Conservation (phyloP, 495 filamentous ascomycete species). For the Trichoderma reesei region DNA sequence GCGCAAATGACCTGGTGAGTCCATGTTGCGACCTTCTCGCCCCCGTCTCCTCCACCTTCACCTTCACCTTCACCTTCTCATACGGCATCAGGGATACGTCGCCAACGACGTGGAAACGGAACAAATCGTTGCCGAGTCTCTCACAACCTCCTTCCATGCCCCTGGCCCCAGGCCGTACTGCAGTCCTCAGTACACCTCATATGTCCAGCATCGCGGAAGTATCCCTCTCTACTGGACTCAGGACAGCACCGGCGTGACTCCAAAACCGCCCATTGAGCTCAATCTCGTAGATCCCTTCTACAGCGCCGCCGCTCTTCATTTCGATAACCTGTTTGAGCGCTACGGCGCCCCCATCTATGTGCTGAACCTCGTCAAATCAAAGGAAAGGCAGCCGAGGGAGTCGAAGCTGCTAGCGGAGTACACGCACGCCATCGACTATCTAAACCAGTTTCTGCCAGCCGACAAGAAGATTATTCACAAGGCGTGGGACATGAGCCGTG, state of each 20-base stretch:
- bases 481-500: constrained; percentile 96
- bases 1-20: constrained; percentile 71
- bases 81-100: constrained; percentile 60
- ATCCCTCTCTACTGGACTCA: constrained; percentile 98
- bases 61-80: not conserved
- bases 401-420: constrained; percentile 85
- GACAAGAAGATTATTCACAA: constrained; percentile 83
- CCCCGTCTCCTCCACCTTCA: too few species aligned
- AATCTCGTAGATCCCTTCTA: constrained; percentile 95
- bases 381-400: constrained; percentile 85
- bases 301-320: constrained; percentile 89
- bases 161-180: constrained; percentile 77
- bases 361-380: constrained; percentile 85
- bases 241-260: constrained; percentile 88
- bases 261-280: constrained; percentile 90
- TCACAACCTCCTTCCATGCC: constrained; percentile 91
- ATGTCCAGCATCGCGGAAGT: constrained; percentile 92
- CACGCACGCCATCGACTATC: constrained; percentile 76
- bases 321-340: constrained; percentile 88
- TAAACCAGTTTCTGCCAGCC: constrained; percentile 85
- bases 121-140: constrained; percentile 89
- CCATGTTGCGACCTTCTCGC: too few species aligned
- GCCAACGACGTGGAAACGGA: constrained; percentile 99
- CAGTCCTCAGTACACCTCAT: constrained; percentile 88
- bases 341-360: constrained; percentile 89